Conservation (phyloP, 768 basidiomycete species). For the Tricholoma furcatifolium region DNA sequence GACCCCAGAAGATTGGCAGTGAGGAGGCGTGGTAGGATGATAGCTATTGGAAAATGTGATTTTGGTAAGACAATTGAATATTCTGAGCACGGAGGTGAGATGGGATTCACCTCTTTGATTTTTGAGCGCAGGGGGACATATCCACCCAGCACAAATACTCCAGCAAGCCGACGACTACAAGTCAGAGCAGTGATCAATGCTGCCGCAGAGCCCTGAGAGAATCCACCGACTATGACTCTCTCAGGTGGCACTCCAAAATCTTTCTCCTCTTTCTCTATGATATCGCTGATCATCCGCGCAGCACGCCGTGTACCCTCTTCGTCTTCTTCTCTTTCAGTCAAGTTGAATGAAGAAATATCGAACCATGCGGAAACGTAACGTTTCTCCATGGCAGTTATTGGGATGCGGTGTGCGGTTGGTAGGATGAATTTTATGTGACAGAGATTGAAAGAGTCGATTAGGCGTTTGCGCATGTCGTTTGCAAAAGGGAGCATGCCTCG, state of each 20-base stretch:
- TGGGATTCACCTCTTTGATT: slow-evolving; percentile 43
- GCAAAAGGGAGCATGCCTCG: slow-evolving; percentile 57
- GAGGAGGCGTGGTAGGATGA: slow-evolving; percentile 42
- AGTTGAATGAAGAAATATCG: slow-evolving; percentile 52
- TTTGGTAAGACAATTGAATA: not conserved
- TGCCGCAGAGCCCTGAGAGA: slow-evolving; percentile 70
- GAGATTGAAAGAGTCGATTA: slow-evolving; percentile 37
- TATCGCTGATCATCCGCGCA: slow-evolving; percentile 46
- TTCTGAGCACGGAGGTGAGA: not conserved
- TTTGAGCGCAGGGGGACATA: slow-evolving; percentile 60
- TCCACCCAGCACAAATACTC: slow-evolving; percentile 58
- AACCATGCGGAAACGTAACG: slow-evolving; percentile 57
- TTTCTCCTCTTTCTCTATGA: slow-evolving; percentile 56
- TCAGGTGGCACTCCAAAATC: slow-evolving; percentile 53
- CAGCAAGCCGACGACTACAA: slow-evolving; percentile 48
- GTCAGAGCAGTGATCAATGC: slow-evolving; percentile 57
- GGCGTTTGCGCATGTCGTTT: no score
- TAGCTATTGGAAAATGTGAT: slow-evolving; percentile 36
- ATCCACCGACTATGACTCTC: slow-evolving; percentile 71
- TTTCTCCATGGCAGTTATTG: slow-evolving; percentile 24
- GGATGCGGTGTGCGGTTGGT: slow-evolving; percentile 48
- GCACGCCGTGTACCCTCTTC: slow-evolving; percentile 49
- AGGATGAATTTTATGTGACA: slow-evolving; percentile 70
- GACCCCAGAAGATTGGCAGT: slow-evolving; percentile 75
- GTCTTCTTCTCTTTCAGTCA: slow-evolving; percentile 52